Conservation (phyloP, 2,329 filamentous ascomycete species). For the Ascocoryne sarcoides region DNA sequence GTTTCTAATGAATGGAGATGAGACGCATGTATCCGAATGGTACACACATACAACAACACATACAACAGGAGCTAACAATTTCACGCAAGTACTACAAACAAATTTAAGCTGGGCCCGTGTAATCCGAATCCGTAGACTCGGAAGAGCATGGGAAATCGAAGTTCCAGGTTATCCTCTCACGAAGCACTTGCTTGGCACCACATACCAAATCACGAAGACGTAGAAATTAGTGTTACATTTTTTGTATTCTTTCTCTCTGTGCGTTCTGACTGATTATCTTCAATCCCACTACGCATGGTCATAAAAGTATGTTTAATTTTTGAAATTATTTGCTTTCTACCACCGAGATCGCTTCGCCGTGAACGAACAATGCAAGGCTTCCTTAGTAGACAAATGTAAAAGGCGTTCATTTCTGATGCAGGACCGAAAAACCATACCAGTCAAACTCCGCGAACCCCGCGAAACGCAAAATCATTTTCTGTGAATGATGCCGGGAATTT, state of each 20-base stretch:
- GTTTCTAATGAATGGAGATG: too few species aligned
- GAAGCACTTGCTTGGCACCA: background rate
- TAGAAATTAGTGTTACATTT: constrained; percentile 5
- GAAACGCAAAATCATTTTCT: constrained; percentile 13
- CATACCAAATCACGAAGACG: background rate
- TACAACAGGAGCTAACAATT: too few species aligned
- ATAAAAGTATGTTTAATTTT: constrained; percentile 9
- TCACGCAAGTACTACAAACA: background rate
- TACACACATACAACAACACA: too few species aligned
- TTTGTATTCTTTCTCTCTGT: constrained; percentile 8
- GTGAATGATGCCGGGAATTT: constrained; percentile 33
- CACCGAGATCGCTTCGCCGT: constrained; percentile 5
- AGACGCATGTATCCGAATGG: too few species aligned
- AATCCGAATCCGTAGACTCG: too few species aligned
- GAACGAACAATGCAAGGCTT: constrained; percentile 6
- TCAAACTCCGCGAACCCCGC: constrained; percentile 23
- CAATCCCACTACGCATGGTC: background rate
- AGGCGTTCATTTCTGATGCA: constrained; percentile 21
- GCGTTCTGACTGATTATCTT: constrained; percentile 5
- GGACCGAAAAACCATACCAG: constrained; percentile 22
- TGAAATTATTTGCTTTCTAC: constrained; percentile 4
- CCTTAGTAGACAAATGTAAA: constrained; percentile 7
- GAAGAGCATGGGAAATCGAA: too few species aligned
- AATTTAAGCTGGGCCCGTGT: too few species aligned
- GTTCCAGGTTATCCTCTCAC: background rate